Base-by-base conservation (phyloP, 257 asterid genomes). In the Solanum pennellii region DNA sequence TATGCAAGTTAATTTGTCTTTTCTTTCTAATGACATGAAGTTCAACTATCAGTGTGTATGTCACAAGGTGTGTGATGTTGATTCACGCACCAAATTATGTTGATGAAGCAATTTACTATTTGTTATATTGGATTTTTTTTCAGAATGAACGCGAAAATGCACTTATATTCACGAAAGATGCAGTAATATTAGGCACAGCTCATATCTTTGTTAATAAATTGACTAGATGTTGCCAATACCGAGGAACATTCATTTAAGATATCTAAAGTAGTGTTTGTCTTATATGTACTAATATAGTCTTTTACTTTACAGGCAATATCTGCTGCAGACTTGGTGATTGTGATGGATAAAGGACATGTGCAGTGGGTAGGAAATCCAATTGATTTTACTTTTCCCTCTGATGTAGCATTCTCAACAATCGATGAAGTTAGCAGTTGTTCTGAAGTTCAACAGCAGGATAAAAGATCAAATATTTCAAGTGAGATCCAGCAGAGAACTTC, bases 281-380 rank as follows among this genome's bases (percentile, higher is more conserved):
- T 49, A 9, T 41, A 80, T 49, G 20, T 47, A 49, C 27, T 11
- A 49, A 80, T 80, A n/a, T 80, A 29, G 33, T 49, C 69, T 47
- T 49, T 80, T 49, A 49, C 62, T 44, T 80, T 84, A 90, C 94
- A 97, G 99, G 98, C 99, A 88, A 93, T 97, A 90, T 85, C 90
- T 88, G 68, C 91, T 88, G 95, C 98, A 79, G 97, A 95, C 88
- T 87, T 92, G 90, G 95, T 97, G 47, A 92, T 95, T 73, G 93
- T 94, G 91, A 93, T 97, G 98, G 98, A 95, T 86, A 94, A 93
- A 88, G 99, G 99, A 80, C 92, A 35, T 35, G 91, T 95, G 87
- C 93, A 93, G 84, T 97, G 96, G 95, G 91, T 91, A 86, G 99
- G 99, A 89, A 92, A 92, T 88, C 96, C 98, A 89, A 66, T 89